Conservation (phyloP, 2,329 filamentous ascomycete species). For the Raffaelea ambrosiae region DNA sequence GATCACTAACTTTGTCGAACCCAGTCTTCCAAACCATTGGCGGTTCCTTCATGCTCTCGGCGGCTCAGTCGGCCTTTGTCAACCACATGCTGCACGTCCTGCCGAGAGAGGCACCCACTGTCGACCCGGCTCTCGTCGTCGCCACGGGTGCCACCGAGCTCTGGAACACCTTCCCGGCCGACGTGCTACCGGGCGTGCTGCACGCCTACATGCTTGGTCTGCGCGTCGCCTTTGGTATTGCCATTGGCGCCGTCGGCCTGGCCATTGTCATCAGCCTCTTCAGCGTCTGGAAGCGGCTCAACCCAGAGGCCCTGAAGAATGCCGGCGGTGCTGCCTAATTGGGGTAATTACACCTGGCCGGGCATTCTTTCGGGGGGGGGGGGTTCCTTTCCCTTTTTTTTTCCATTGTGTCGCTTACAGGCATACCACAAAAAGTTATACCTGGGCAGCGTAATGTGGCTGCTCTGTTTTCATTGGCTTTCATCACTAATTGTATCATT, state of each 20-base stretch:
- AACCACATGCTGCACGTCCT: constrained; percentile 24
- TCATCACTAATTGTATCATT: too few relatives aligned
- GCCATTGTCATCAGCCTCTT: constrained; percentile 21
- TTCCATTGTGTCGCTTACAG: too few relatives aligned
- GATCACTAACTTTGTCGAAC: constrained; percentile 4
- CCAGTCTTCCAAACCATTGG: constrained; percentile 35
- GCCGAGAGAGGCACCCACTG: constrained; percentile 10
- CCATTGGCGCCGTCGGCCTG: constrained; percentile 8
- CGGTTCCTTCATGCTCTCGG: constrained; percentile 37
- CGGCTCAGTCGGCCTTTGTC: constrained; percentile 29
- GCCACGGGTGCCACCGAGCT: constrained; percentile 40
- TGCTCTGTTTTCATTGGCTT: too few relatives aligned
- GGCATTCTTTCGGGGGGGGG: too few relatives aligned
- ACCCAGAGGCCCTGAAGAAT: constrained; percentile 9
- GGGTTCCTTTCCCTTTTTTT: too few relatives aligned
- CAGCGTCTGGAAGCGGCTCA: constrained; percentile 10
- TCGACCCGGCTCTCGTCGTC: constrained; percentile 16
- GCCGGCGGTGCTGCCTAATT: constrained; percentile 9
- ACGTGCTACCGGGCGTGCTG: background rate
- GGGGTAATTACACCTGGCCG: too few relatives aligned
- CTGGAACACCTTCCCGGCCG: constrained; percentile 29
- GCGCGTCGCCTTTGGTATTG: constrained; percentile 18
- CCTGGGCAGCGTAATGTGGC: too few relatives aligned
- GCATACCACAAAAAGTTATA: too few relatives aligned
- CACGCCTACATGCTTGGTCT: constrained; percentile 23